Evolutionary conservation across 345 rosid genomes (phyloP).

Genomic region (Atalantia buxifolia): DNA sequence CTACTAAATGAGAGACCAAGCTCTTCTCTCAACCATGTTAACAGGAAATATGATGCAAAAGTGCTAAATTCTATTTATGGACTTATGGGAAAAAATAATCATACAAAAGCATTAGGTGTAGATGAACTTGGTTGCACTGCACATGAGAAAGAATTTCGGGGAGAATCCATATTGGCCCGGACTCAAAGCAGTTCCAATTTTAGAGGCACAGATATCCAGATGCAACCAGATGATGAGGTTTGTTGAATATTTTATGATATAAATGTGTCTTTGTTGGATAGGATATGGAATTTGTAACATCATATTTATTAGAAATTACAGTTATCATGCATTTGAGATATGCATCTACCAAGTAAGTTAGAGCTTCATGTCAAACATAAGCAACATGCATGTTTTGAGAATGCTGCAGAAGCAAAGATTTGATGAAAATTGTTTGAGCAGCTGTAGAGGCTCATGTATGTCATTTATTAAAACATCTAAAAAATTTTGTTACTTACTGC

Average conservation of each 20-base stretch:
- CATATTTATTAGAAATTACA: too few relatives aligned
- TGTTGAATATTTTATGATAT: conserved; percentile 10
- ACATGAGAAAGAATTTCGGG: conserved; percentile 1
- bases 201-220: background rate
- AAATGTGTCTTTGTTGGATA: background rate
- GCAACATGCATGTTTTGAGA: background rate
- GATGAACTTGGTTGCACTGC: conserved; percentile 10
- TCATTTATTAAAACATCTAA: background rate
- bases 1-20: conserved; percentile 26
- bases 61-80: conserved; percentile 19
- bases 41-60: conserved; percentile 14
- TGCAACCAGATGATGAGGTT: conserved; percentile 32
- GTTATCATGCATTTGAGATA: background rate
- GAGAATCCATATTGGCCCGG: conserved; percentile 15
- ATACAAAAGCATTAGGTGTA: conserved; percentile 12
- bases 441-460: background rate
- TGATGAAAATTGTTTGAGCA: background rate
- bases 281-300: background rate
- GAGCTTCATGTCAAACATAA: background rate
- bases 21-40: conserved; percentile 16
- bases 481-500: background rate
- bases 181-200: conserved; percentile 3
- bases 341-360: background rate
- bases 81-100: conserved; percentile 11
- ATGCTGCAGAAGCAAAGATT: background rate